Evolutionary conservation across 2,329 filamentous ascomycete genomes (phyloP), one percentile per base, ranked within the genome.

Genomic region (Penicillium janthinellum): DNA sequence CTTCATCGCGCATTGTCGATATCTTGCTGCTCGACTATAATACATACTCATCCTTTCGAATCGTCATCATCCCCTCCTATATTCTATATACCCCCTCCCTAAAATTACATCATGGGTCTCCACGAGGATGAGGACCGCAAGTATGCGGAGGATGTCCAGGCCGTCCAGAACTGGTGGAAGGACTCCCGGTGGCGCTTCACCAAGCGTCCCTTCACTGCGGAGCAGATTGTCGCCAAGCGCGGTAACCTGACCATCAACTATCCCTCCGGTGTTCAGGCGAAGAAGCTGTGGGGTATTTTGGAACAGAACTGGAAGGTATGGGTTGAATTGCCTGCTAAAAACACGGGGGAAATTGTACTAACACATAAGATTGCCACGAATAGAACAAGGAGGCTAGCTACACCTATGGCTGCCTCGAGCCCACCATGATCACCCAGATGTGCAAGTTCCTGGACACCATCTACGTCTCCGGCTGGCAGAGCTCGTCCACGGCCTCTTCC

Each of bases 361-460:
- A 71, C 58, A 49, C 37, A 35, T 34, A 0, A 0, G 42, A 28
- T 54, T 28, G 31, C 17, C 15, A 17, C 20, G 6, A 54, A 59
- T 68, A 96, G 91, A 90, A 85, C 73, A 87, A 87, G 71, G 90
- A 95, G 73, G 91, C 91, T 50, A 96, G 91, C 79, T 96, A 89
- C 82, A 99, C 95, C 59, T 99, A 97, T 75, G 95, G 95, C 72
- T 98, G 95, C 80, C 84, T 99, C 66, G 95, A 99, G 75, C 95
- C 95, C 11, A 96, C 96, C 58, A 97, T 97, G 91, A 86, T 99
- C 75, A 98, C 95, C 31, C 95, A 99, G 79, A 99, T 99, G 95
- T 94, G 94, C 71, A 96, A 98, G 80, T 98, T 96, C 78, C 85
- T 99, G 63, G 95, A 99, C 75, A 99, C 95, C 37, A 91, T 99